Conservation (phyloP, 352 stramenopile genomes). For the Phytophthora aleatoria region DNA sequence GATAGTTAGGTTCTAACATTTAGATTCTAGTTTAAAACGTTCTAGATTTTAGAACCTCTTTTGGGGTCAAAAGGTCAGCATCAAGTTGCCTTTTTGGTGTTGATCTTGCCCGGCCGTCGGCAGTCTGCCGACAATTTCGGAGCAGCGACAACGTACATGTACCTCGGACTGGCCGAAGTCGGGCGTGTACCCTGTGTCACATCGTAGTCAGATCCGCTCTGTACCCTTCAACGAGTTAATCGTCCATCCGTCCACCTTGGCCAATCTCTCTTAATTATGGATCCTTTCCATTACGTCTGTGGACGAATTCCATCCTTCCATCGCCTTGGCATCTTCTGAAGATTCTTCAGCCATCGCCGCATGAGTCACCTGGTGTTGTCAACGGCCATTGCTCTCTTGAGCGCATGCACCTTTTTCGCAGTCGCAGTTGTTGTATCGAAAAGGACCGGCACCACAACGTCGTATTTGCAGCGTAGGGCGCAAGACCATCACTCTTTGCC, state of each 20-base stretch:
- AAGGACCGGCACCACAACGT: background rate
- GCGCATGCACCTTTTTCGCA: constrained; percentile 27
- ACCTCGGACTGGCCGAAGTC: background rate
- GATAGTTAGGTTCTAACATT: background rate
- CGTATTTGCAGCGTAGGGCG: constrained; percentile 18
- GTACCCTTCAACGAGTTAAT: constrained; percentile 3
- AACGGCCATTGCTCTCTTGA: background rate
- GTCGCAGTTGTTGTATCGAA: constrained; percentile 18
- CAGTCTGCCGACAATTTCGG: constrained; percentile 10
- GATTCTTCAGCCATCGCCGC: background rate
- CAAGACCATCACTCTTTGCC: constrained; percentile 23
- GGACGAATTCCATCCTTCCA: constrained; percentile 16
- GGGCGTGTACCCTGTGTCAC: constrained; percentile 13
- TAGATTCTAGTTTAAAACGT: no score
- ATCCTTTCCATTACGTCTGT: constrained; percentile 3
- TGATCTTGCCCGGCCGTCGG: background rate
- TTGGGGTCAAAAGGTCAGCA: no score
- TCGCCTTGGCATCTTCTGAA: background rate
- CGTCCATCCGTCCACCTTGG: constrained; percentile 2
- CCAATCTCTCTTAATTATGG: background rate
- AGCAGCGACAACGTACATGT: constrained; percentile 9
- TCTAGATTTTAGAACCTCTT: no score
- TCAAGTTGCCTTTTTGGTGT: no score
- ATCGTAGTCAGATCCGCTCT: constrained; percentile 25
- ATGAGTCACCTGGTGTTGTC: background rate